These are phyloP conservation scores for Lachancea cidri DNA, from an alignment of 805 yeast genomes.

Conservation along the genomic window DNA sequence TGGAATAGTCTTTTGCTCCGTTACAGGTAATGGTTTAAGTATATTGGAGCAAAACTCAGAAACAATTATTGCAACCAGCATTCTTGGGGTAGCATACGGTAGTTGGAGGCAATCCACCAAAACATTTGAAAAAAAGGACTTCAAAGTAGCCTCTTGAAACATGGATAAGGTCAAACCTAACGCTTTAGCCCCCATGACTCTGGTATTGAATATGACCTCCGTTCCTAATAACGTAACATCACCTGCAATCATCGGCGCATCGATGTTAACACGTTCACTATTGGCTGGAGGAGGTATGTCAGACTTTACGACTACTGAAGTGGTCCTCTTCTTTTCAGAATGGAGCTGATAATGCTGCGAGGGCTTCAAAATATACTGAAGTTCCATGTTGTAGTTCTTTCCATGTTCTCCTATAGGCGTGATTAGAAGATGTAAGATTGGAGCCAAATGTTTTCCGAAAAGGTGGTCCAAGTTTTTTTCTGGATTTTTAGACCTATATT, in stretches of 20 bases:
- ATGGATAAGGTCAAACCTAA: constrained; percentile 61
- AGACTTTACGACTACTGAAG: constrained; percentile 22
- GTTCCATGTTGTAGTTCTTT: constrained; percentile 78
- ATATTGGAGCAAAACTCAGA: constrained; percentile 55
- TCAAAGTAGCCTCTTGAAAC: constrained; percentile 38
- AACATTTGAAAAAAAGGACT: constrained; percentile 36
- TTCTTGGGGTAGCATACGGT: constrained; percentile 74
- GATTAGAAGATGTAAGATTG: constrained; percentile 63
- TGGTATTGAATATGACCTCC: constrained; percentile 67
- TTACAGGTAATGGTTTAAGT: constrained; percentile 10
- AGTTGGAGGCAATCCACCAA: constrained; percentile 43
- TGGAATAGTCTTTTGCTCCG: constrained; percentile 17
- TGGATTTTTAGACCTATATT: constrained; percentile 35
- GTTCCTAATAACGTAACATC: constrained; percentile 82
- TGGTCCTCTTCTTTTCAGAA: constrained; percentile 28
- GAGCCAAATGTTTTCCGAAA: constrained; percentile 52
- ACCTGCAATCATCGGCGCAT: constrained; percentile 87
- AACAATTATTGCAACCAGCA: constrained; percentile 61
- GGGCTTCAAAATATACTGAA: constrained; percentile 69
- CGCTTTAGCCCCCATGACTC: constrained; percentile 70
- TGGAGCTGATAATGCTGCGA: constrained; percentile 40
- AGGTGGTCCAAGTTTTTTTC: constrained; percentile 45
- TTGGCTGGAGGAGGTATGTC: constrained; percentile 46
- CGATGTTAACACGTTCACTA: constrained; percentile 73
- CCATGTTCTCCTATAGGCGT: constrained; percentile 95